Base-by-base conservation (phyloP, 371 early-diverging fungal species). In the Choanephora cucurbitarum region DNA sequence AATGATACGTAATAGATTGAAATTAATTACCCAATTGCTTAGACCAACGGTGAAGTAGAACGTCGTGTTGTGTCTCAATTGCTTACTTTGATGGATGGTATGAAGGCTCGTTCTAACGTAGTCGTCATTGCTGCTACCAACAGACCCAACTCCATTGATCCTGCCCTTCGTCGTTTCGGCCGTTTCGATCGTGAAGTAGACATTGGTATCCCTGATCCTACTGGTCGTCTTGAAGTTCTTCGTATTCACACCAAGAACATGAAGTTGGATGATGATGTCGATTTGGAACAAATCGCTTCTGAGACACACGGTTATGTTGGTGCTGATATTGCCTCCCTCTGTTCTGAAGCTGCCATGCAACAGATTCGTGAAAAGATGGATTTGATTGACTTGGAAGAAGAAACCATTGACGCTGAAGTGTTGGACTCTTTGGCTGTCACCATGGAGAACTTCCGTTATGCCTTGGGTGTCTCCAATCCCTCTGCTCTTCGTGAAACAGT, bases 271-370 rank as follows among this genome's bases (percentile, higher is more conserved):
- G 96, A 97, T 28, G 96, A 97, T 59, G 99, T 99, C 32, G 99
- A 99, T 75, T 74, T 99, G 54, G 98, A 97, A 66, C 91, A 96
- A 55, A 95, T 99, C 57, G 98, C 99, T 23, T 83, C 96, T 4
- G 99, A 99, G 69, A 99, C 98, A 8, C 99, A 99, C 77, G 99
- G 99, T 60, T 97, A 93, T 80, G 99, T 98, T 44, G 99, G 99
- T 64, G 91, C 99, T 45, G 99, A 99, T 83, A 75, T 99, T 66
- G 99, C 99, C 21, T 93, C 99, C 9, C 89, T 99, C 57, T 99
- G 99, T 78, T 98, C 99, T 49, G 99, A 99, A 79, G 99, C 99
- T 15, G 99, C 99, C 50, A 94, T 99, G 90, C 99, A 99, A 81
- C 99, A 99, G 76, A 99, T 99, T 62, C 95, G 99, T 73, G 99